phyloP scores from a whole-genome alignment of 2,329 filamentous ascomycete species.

The Aspergillus sp. region DNA sequence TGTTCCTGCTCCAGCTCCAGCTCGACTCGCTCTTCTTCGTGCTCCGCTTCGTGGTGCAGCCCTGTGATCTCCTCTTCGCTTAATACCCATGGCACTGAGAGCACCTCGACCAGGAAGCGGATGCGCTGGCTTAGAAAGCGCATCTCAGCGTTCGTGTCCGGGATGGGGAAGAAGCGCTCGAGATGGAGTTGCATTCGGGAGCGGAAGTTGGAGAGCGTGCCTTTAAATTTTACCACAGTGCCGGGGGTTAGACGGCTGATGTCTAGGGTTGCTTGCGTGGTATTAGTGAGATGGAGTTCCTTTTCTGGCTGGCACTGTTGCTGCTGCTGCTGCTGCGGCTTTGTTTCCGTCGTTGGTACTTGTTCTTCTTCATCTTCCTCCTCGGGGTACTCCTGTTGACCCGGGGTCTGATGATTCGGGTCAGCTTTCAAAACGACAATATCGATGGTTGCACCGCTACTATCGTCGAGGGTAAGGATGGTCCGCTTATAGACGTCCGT shows the following conservation, averaged over 20 bases:
- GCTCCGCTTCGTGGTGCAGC: slow-evolving; percentile 36
- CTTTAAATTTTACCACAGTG: slow-evolving; percentile 49
- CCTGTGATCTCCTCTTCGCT: slow-evolving; percentile 34
- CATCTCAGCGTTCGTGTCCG: slow-evolving; percentile 48
- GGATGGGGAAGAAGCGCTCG: slow-evolving; percentile 44
- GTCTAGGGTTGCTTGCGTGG: slow-evolving; percentile 34
- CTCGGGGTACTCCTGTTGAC: background rate
- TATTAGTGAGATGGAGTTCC: slow-evolving; percentile 17
- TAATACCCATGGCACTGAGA: slow-evolving; percentile 48
- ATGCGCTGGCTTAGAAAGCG: slow-evolving; percentile 45
- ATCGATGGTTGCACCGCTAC: slow-evolving; percentile 52
- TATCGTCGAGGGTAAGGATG: slow-evolving; percentile 53
- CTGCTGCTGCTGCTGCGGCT: slow-evolving; percentile 1
- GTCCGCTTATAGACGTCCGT: slow-evolving; percentile 47
- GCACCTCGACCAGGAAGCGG: slow-evolving; percentile 42
- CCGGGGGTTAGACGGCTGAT: slow-evolving; percentile 42
- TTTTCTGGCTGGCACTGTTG: slow-evolving; percentile 26
- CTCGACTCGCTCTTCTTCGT: slow-evolving; percentile 30
- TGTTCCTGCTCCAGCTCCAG: slow-evolving; percentile 29
- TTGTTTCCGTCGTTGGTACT: background rate
- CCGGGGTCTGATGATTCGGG: slow-evolving; percentile 3
- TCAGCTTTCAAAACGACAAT: slow-evolving; percentile 38
- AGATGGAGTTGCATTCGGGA: slow-evolving; percentile 45
- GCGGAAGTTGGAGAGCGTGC: slow-evolving; percentile 47
- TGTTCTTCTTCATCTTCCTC: background rate